Base-by-base conservation (phyloP, 1,284 basidiomycete genomes). In the Marasmius fiardii region DNA sequence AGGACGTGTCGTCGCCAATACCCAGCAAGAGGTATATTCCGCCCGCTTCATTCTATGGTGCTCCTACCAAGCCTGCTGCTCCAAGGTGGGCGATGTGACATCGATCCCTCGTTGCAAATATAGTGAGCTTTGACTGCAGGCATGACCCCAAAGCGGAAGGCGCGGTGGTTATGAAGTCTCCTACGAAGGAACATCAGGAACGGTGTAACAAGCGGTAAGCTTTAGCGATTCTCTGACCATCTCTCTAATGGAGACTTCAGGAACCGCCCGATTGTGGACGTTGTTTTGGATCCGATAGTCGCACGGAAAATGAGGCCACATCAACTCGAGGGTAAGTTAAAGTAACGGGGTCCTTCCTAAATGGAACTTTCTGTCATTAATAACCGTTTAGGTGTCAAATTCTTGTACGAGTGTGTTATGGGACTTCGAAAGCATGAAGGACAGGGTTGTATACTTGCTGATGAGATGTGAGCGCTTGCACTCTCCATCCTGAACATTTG, bases 401-500 rank as follows among this genome's bases (percentile, higher is more conserved):
- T 99, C 70, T 78, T 99, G 77, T 99, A 99, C 68, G 93, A 96
- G 68, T 92, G 90, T 62, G 91, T 96, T 20, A 98, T 98, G 93
- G 95, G 95, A 7, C 78, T 98, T 69, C 82, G 91, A 31, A 90
- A 88, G 63, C 88, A 92, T 58, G 92, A 95, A 68, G 88, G 89
- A 6, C 82, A 93, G 62, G 97, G 97, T 1, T 96, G 93, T 64
- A 98, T 99, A 60, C 79, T 99, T 26, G 97, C 96, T 1, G 97
- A 99, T 70, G 96, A 99, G 66, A 96, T 97, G 92, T 91, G 83
- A 83, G 86, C 79, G 11, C 52, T 55, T 57, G 39, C 37, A 50
- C 23, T 34, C 26, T 52, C 53, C 34, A n/a, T 37, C 16, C 55
- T 58, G 34, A 34, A 31, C 28, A 34, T 21, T 51, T 44, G 20